Base-by-base conservation (phyloP, 768 basidiomycete genomes). In the Amanita rimosa region DNA sequence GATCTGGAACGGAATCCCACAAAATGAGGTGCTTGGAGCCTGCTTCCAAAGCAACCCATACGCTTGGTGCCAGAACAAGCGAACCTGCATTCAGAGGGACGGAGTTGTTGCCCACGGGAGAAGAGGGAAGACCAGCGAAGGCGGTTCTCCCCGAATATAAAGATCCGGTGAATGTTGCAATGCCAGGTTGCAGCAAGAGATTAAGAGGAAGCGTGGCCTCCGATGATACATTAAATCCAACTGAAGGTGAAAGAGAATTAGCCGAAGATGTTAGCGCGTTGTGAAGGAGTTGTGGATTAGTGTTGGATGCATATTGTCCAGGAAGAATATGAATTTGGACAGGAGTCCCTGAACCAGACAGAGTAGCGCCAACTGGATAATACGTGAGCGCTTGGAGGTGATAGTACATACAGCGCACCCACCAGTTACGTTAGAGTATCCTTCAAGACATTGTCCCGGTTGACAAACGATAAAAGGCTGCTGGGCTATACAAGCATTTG, bases 371-470 rank as follows among this genome's bases (percentile, higher is more conserved):
- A 53, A 91, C 88, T 91, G 51, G 14, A 39, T 19, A 22, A 27
- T 17, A 44, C 46, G 46, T 54, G 43, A 38, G n/a, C 22, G 36
- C 36, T 16, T 11, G 51, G 41, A 5, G 44, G 9, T 49, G 33
- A 22, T 4, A 26, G 11, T 39, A 68, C 50, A 74, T 53, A 29
- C 77, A 58, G 71, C 67, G 36, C 14, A 64, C 68, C 29, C 50
- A 81, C 85, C 67, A 57, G 85, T 83, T 19, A 73, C 76, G 59
- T 90, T 89, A 27, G 84, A 78, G 64, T 67, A 76, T 50, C 88
- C 88, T 63, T 88, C 74, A 49, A 90, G 66, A 70, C 88, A 90
- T 83, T 91, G 86, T 56, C 87, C 87, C 62, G 87, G 83, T 85
- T 86, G 70, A 72, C 87, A 90, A 53, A 91, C 71, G 49, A 89